Percentiles rank a stretch among this genome's conserved stretches.
These are phyloP conservation scores for Boletus subparvulus DNA, from an alignment of 768 basidiomycete species.

Conservation along the genomic window DNA sequence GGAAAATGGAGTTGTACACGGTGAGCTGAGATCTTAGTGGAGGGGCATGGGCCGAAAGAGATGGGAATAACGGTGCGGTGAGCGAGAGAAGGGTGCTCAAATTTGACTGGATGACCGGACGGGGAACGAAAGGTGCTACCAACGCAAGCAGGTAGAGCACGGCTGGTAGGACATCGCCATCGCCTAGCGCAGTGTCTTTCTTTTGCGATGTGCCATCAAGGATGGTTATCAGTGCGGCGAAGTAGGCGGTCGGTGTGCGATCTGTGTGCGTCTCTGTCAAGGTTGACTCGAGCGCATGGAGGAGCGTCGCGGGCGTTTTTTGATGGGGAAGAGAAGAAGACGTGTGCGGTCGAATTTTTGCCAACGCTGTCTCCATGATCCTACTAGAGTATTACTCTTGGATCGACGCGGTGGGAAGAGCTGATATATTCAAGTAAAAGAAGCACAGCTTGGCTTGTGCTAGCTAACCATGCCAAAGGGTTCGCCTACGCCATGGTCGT, in stretches of 20 bases:
- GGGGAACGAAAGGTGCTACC: slow-evolving; percentile 51
- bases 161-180: slow-evolving; percentile 49
- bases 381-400: too few species aligned
- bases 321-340: slow-evolving; percentile 82
- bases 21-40: slow-evolving; percentile 84
- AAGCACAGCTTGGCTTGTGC: slow-evolving; percentile 3
- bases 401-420: neutral
- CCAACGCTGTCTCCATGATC: slow-evolving; percentile 62
- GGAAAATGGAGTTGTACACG: slow-evolving; percentile 67
- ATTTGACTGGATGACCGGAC: slow-evolving; percentile 78
- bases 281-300: slow-evolving; percentile 82
- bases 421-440: neutral
- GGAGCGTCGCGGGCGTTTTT: slow-evolving; percentile 82
- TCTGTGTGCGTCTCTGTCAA: slow-evolving; percentile 68
- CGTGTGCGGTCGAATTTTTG: slow-evolving; percentile 86
- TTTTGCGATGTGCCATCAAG: slow-evolving; percentile 75
- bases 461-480: slow-evolving; percentile 34
- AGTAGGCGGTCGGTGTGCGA: slow-evolving; percentile 84
- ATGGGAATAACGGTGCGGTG: slow-evolving; percentile 77
- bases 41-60: slow-evolving; percentile 63
- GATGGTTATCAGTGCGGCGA: slow-evolving; percentile 85
- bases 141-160: slow-evolving; percentile 39
- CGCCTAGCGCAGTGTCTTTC: slow-evolving; percentile 62
- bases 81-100: slow-evolving; percentile 67
- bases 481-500: slow-evolving; percentile 59